Evolutionary conservation across 2,329 filamentous ascomycete species (phyloP), one percentile per base, ranked within the genome.

Genomic region (Fusarium austroafricanum): DNA sequence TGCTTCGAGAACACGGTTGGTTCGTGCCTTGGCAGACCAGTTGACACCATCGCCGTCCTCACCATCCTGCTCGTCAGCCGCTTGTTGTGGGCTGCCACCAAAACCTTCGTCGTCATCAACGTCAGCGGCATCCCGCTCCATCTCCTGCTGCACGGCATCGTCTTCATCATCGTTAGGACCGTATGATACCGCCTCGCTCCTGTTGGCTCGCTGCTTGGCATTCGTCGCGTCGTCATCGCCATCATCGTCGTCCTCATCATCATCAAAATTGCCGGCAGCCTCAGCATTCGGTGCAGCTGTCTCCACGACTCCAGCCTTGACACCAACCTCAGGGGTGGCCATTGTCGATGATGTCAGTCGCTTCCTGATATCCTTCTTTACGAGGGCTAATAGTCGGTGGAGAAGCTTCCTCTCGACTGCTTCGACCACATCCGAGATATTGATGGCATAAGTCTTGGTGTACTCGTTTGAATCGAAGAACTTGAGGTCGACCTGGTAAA

Each of bases 121-220:
- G 20, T 88, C 87, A 4, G 83, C 84, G 10, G 84, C 86, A 51
- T 90, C 88, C 31, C 82, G 83, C 56, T 87, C 86, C 74, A 90
- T 86, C 58, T 86, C 84, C 52, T 83, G 82, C 72, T 91, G 89
- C 55, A 96, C 89, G 35, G 86, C 89, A 70, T 93, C 87, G 75
- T 98, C 96, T 6, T 95, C 95, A 7, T 97, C 94, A 75, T 98
- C 96, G 45, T 97, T 96, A 33, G 90, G 92, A 38, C 93, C 95
- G 71, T 97, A 98, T 15, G 93, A 96, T 4, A 95, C 90, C 29
- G 91, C 92, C 79, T 97, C 92, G 52, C 86, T 84, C 39, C 92
- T 90, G 77, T 97, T 96, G 44, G 89, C 88, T 72, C 87, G 88
- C 74, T 89, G 86, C 80, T 93, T 96, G 71, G 88, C 88, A 66